A percentile compares a stretch with the other conserved stretches of the same genome.
Evolutionary conservation across 2,329 filamentous ascomycete species (phyloP).

Genomic region (Paramyrothecium roridum): DNA sequence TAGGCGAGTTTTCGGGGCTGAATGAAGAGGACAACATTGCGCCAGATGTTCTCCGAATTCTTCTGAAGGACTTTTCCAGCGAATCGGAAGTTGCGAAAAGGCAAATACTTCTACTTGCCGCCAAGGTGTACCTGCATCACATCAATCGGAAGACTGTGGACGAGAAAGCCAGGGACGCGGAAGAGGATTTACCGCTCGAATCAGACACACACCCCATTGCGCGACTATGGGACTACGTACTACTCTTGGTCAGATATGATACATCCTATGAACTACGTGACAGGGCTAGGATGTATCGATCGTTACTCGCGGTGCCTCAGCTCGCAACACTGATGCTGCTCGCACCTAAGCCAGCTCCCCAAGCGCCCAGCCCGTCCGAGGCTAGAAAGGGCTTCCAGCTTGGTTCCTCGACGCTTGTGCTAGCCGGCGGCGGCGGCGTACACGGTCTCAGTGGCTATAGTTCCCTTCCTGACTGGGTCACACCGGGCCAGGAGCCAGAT

Average conservation of each 20-base stretch:
- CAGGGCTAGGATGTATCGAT: slow-evolving; percentile 81
- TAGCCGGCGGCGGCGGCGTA: slow-evolving; percentile 71
- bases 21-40: slow-evolving; percentile 86
- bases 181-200: slow-evolving; percentile 25
- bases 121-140: slow-evolving; percentile 94
- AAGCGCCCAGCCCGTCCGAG: slow-evolving; percentile 86
- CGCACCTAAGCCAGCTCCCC: slow-evolving; percentile 90
- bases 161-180: slow-evolving; percentile 29
- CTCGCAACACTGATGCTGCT: slow-evolving; percentile 87
- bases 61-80: slow-evolving; percentile 78
- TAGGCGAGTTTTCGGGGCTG: slow-evolving; percentile 85
- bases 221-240: slow-evolving; percentile 78
- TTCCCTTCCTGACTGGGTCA: slow-evolving; percentile 79
- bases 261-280: slow-evolving; percentile 94
- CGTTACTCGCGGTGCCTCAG: slow-evolving; percentile 78
- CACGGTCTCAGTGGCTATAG: slow-evolving; percentile 78
- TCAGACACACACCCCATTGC: slow-evolving; percentile 61
- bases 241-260: slow-evolving; percentile 86
- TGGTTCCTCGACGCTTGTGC: slow-evolving; percentile 80
- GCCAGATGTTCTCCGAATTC: slow-evolving; percentile 83
- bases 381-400: slow-evolving; percentile 73
- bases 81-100: slow-evolving; percentile 85
- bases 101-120: slow-evolving; percentile 87
- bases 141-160: slow-evolving; percentile 61
- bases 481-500: slow-evolving; percentile 76